These are phyloP conservation scores for Neocatenulostroma microsporum DNA, from an alignment of 2,329 filamentous ascomycete genomes.

Conservation along the genomic window DNA sequence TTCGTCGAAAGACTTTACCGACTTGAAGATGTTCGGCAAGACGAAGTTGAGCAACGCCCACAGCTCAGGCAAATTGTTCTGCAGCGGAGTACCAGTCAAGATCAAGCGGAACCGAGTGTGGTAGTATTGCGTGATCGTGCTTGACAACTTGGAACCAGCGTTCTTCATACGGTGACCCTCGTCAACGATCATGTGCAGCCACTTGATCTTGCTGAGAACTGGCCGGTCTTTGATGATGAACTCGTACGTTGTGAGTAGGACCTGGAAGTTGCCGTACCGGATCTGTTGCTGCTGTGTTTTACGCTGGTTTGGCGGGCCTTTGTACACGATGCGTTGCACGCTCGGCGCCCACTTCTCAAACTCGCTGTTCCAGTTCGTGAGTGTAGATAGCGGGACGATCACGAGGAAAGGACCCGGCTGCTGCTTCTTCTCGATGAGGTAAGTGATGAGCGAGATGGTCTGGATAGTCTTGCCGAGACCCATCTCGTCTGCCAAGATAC, in stretches of 20 bases:
- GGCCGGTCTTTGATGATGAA: constrained; percentile 99
- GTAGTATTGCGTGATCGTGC: constrained; percentile 92
- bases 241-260: constrained; percentile 94
- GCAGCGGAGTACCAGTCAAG: constrained; percentile 89
- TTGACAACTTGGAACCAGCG: constrained; percentile 87
- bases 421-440: constrained; percentile 91
- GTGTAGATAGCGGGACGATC: constrained; percentile 90
- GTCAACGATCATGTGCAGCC: constrained; percentile 99
- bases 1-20: constrained; percentile 95
- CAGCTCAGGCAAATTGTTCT: constrained; percentile 92
- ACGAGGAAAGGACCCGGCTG: constrained; percentile 90
- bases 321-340: constrained; percentile 84
- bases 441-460: constrained; percentile 94
- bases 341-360: constrained; percentile 98
- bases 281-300: constrained; percentile 92
- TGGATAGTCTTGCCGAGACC: constrained; percentile 99
- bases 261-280: constrained; percentile 90
- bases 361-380: constrained; percentile 98
- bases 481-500: constrained; percentile 98
- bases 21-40: constrained; percentile 97
- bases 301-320: constrained; percentile 79
- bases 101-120: constrained; percentile 91
- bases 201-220: constrained; percentile 94
- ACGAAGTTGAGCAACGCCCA: constrained; percentile 99
- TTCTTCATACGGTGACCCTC: constrained; percentile 99